A percentile compares a stretch with the other conserved stretches of the same genome.
Conservation (phyloP, 768 basidiomycete species). For the Chiua virens region DNA sequence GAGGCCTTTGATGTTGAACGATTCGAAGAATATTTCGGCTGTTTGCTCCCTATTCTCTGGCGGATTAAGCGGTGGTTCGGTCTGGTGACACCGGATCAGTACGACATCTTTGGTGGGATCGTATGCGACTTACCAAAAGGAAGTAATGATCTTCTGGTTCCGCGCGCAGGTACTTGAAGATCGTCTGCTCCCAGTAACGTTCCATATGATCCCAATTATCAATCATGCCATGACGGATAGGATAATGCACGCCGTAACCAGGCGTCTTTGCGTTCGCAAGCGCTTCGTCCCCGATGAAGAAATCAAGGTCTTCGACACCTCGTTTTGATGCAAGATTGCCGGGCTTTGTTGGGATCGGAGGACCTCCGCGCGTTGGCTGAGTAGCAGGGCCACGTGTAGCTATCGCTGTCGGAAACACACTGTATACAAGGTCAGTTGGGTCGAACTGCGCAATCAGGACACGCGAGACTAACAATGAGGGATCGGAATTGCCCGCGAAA, state of each 20-base stretch:
- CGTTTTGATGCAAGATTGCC: slow-evolving; percentile 94
- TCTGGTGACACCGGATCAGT: slow-evolving; percentile 48
- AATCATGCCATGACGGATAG: slow-evolving; percentile 96
- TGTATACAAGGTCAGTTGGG: slow-evolving; percentile 29
- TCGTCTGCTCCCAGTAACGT: slow-evolving; percentile 98
- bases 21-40: slow-evolving; percentile 99
- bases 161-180: slow-evolving; percentile 98
- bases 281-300: slow-evolving; percentile 99
- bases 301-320: slow-evolving; percentile 98
- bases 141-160: slow-evolving; percentile 99
- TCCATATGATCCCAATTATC: slow-evolving; percentile 99
- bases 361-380: slow-evolving; percentile 61
- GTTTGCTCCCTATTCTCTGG: slow-evolving; percentile 99
- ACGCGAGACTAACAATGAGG: slow-evolving; percentile 76
- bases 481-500: slow-evolving; percentile 98
- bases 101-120: neutral
- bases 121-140: slow-evolving; percentile 68
- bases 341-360: slow-evolving; percentile 80
- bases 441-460: slow-evolving; percentile 1
- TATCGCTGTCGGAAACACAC: slow-evolving; percentile 98
- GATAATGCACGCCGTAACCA: slow-evolving; percentile 92
- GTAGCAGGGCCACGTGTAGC: slow-evolving; percentile 75
- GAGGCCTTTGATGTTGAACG: slow-evolving; percentile 97
- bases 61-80: slow-evolving; percentile 97
- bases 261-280: slow-evolving; percentile 94